Percentiles rank a stretch among this genome's conserved stretches.
These are phyloP conservation scores for Malus asiatica DNA, from an alignment of 306 rosid species.

Conservation along the genomic window DNA sequence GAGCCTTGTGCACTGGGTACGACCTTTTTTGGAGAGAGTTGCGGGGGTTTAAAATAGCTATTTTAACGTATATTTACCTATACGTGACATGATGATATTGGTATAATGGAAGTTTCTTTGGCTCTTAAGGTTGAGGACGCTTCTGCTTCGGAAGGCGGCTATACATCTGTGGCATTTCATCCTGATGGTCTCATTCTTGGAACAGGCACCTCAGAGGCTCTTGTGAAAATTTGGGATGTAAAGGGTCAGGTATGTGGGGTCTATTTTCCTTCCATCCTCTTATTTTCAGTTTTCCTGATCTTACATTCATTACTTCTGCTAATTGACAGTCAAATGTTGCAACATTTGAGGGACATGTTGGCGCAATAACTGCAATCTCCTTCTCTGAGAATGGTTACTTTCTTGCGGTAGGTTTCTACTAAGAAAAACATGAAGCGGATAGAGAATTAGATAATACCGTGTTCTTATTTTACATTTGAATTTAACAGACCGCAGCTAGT, in stretches of 20 bases:
- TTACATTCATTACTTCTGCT: constrained; percentile 4
- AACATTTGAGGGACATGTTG: constrained; percentile 80
- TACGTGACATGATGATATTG: not conserved
- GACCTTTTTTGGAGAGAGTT: not conserved
- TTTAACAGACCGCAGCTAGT: constrained; percentile 81
- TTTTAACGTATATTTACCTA: not conserved
- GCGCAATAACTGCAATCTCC: constrained; percentile 83
- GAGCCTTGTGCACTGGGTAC: too few species aligned
- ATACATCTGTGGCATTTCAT: constrained; percentile 95
- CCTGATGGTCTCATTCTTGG: constrained; percentile 99
- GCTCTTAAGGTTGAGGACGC: constrained; percentile 63
- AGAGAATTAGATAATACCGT: not conserved
- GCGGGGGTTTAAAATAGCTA: not conserved
- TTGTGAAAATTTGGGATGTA: constrained; percentile 97
- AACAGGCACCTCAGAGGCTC: constrained; percentile 79
- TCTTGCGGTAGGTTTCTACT: constrained; percentile 72
- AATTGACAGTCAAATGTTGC: constrained; percentile 82
- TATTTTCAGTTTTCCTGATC: not conserved
- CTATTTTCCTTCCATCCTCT: not conserved
- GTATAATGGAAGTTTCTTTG: constrained; percentile 2
- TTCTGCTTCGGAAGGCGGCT: constrained; percentile 76
- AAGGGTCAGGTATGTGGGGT: constrained; percentile 75
- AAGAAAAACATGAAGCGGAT: not conserved
- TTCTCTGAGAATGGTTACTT: constrained; percentile 97
- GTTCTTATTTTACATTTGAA: constrained; percentile 20